Conservation (phyloP, 495 filamentous ascomycete genomes). For the Penicillium crystallinum region DNA sequence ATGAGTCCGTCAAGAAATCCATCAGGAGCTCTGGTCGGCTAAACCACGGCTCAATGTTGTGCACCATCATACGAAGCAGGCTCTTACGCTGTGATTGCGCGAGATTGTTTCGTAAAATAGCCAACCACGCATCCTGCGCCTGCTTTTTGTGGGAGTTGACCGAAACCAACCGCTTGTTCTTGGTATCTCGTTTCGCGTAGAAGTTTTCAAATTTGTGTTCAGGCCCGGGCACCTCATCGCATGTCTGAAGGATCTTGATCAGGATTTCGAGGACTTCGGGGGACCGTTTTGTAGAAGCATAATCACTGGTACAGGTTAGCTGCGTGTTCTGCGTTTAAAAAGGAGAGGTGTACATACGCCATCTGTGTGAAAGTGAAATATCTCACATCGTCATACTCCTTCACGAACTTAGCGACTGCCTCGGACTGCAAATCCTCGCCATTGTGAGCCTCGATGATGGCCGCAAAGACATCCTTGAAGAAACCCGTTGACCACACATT, state of each 20-base stretch:
- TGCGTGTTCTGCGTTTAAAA: constrained; percentile 12
- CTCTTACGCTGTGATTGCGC: constrained; percentile 72
- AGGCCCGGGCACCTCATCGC: constrained; percentile 57
- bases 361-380: constrained; percentile 72
- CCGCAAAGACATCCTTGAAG: constrained; percentile 58
- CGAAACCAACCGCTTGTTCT: constrained; percentile 45
- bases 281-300: constrained; percentile 28
- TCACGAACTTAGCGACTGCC: constrained; percentile 71
- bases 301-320: constrained; percentile 30
- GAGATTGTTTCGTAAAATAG: constrained; percentile 59
- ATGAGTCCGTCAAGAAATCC: constrained; percentile 94
- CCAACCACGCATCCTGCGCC: constrained; percentile 80
- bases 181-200: constrained; percentile 62
- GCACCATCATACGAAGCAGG: constrained; percentile 66
- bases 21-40: constrained; percentile 80
- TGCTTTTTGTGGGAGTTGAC: constrained; percentile 43
- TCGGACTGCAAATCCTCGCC: constrained; percentile 56
- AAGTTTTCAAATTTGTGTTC: constrained; percentile 63
- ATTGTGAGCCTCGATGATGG: constrained; percentile 52
- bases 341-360: constrained; percentile 46
- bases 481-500: constrained; percentile 64
- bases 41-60: constrained; percentile 83
- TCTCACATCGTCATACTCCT: constrained; percentile 76
- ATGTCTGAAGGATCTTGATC: constrained; percentile 58
- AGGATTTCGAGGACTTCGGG: constrained; percentile 46